These are phyloP conservation scores for Fusarium odoratissimum DNA, from an alignment of 2,329 filamentous ascomycete genomes.

Conservation along the genomic window DNA sequence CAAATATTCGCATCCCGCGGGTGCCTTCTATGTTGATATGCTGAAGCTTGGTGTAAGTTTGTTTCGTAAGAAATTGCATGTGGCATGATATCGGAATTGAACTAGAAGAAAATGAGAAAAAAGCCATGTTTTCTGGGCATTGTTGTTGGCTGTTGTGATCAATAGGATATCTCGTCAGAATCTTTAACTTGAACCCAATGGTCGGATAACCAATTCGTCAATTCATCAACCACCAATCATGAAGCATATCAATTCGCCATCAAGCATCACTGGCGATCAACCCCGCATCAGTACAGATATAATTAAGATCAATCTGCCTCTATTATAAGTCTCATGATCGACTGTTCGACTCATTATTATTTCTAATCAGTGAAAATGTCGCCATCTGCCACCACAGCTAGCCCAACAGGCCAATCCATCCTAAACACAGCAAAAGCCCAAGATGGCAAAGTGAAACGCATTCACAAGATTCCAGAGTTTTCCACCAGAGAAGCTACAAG, in stretches of 20 bases:
- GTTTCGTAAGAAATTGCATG: background rate
- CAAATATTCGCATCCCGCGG: conserved; percentile 17
- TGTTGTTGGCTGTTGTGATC: background rate
- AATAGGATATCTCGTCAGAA: background rate
- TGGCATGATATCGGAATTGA: background rate
- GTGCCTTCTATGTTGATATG: background rate
- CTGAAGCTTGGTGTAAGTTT: background rate
- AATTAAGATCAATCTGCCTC: background rate
- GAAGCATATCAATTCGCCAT: conserved; percentile 8
- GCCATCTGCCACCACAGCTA: conserved; percentile 14
- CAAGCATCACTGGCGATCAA: background rate
- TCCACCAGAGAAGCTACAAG: conserved; percentile 40
- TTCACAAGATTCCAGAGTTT: conserved; percentile 37
- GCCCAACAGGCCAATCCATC: conserved; percentile 1
- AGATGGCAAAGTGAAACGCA: conserved; percentile 26
- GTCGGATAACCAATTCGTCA: conserved; percentile 14
- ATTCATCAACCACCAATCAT: conserved; percentile 17
- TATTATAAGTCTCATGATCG: background rate
- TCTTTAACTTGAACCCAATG: background rate
- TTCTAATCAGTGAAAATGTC: conserved; percentile 18
- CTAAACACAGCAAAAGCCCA: conserved; percentile 22
- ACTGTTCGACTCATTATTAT: background rate
- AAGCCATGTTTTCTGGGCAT: background rate
- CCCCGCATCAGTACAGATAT: conserved; percentile 4
- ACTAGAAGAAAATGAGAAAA: no score